Evolutionary conservation across 1,284 basidiomycete genomes (phyloP), one percentile per base, ranked within the genome.

Genomic region (Anthracocystis panici-leucophaei): DNA sequence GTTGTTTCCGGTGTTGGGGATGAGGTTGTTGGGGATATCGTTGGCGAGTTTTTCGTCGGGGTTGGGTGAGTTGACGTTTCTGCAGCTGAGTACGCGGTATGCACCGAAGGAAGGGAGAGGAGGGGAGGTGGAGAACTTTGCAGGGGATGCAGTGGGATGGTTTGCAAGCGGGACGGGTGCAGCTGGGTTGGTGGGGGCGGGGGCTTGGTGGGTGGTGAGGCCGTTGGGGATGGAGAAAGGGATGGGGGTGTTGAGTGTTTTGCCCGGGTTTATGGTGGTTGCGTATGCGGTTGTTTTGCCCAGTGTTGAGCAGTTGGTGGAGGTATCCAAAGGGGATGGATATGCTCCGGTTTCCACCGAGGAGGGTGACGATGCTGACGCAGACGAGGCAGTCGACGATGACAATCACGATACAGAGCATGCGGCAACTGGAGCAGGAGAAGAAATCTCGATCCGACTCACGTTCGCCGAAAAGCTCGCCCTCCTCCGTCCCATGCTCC

Each of bases 141-240:
- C 73, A 1, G 73, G 73, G 1, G 80, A 70, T 50, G 78, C 45
- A 40, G 79, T 64, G 52, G 82, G 65, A n/a, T 72, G 85, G 84
- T 87, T 87, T 63, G 79, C 86, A 1, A 83, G 92, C 9, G 96
- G 96, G 0, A 99, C 96, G 0, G 96, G 96, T 1, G 94, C 92
- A 2, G 96, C 96, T 0, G 96, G 96, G 0, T 89, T 98, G 5
- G 91, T 92, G 0, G 97, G 96, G 6, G 95, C 96, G 0, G 91
- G 92, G 42, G 85, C 97, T 7, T 99, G 96, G 96, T 98, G 96
- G 96, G 88, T 94, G 74, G 87, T 98, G 1, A 89, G 97, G 38
- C 90, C 90, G 0, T 86, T 97, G 1, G 96, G 96, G 14, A 93
- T 99, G 7, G 89, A 90, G 53, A 82, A 87, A 8, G 97, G 95